Evolutionary conservation across 2,329 filamentous ascomycete species (phyloP).

Genomic region (Pseudocercospora macadamiae): DNA sequence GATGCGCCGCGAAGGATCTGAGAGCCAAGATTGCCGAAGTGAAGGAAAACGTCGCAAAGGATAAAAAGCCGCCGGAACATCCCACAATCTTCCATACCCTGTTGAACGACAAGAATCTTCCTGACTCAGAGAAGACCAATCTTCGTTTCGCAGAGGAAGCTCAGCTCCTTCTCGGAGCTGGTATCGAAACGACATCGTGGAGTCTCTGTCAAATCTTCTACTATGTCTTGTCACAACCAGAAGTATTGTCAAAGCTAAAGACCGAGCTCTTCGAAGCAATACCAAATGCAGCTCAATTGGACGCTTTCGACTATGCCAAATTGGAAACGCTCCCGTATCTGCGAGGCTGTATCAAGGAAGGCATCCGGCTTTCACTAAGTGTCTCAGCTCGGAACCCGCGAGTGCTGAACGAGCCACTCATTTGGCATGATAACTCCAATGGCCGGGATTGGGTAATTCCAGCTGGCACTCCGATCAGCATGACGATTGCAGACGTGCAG

Average conservation of each 20-base stretch:
- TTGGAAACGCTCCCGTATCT: constrained; percentile 31
- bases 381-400: constrained; percentile 28
- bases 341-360: constrained; percentile 26
- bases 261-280: constrained; percentile 33
- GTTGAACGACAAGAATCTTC: constrained; percentile 21
- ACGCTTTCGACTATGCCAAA: constrained; percentile 19
- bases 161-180: constrained; percentile 30
- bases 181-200: constrained; percentile 29
- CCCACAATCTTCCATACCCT: constrained; percentile 31
- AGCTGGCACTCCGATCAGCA: constrained; percentile 34
- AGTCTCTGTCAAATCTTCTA: constrained; percentile 25
- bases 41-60: constrained; percentile 6
- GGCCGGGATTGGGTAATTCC: constrained; percentile 24
- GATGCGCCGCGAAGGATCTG: constrained; percentile 8
- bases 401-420: constrained; percentile 22
- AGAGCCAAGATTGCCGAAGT: constrained; percentile 15
- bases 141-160: constrained; percentile 30
- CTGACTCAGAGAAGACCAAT: constrained; percentile 26
- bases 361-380: constrained; percentile 19
- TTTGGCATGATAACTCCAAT: constrained; percentile 4
- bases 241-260: constrained; percentile 23
- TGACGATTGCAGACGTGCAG: constrained; percentile 39
- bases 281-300: constrained; percentile 13
- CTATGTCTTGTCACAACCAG: constrained; percentile 26
- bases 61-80: constrained; percentile 21